These are phyloP conservation scores for Cucumis cinereus DNA, from an alignment of 306 rosid genomes.

Conservation along the genomic window DNA sequence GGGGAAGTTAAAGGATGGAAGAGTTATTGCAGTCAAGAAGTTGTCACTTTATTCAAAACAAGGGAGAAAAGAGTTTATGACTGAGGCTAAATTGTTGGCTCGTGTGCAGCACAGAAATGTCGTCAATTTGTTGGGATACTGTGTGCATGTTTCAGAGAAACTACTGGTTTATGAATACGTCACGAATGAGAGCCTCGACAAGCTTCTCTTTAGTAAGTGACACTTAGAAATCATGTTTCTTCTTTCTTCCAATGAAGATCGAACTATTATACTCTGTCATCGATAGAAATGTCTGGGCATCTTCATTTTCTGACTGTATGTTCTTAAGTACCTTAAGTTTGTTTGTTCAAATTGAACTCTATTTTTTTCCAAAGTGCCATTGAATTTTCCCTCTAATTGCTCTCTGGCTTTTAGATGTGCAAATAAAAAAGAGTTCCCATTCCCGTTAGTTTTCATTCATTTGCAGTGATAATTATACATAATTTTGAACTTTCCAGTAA, in stretches of 20 bases:
- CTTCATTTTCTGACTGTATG: neutral
- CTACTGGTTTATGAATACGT: slow-evolving; percentile 90
- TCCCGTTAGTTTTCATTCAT: neutral
- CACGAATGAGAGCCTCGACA: slow-evolving; percentile 74
- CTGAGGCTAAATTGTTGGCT: slow-evolving; percentile 80
- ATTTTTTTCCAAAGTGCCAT: neutral
- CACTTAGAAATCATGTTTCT: neutral
- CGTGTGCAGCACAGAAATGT: slow-evolving; percentile 93
- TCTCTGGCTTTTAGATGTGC: neutral
- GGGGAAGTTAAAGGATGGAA: slow-evolving; percentile 81
- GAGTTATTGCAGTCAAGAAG: slow-evolving; percentile 85
- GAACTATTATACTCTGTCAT: neutral
- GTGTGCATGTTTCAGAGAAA: slow-evolving; percentile 62
- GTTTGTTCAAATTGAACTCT: neutral
- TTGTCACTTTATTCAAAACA: slow-evolving; percentile 67
- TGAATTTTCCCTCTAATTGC: neutral
- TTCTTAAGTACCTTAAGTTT: neutral
- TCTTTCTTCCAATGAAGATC: neutral
- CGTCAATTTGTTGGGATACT: slow-evolving; percentile 81
- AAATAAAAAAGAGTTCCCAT: neutral
- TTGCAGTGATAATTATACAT: neutral
- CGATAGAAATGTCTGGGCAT: neutral
- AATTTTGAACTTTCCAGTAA: neutral
- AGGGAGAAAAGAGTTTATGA: slow-evolving; percentile 76
- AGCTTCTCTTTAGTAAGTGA: slow-evolving; percentile 82